Conservation (phyloP, 192 early-diverging fungal genomes). For the Linnemannia exigua region DNA sequence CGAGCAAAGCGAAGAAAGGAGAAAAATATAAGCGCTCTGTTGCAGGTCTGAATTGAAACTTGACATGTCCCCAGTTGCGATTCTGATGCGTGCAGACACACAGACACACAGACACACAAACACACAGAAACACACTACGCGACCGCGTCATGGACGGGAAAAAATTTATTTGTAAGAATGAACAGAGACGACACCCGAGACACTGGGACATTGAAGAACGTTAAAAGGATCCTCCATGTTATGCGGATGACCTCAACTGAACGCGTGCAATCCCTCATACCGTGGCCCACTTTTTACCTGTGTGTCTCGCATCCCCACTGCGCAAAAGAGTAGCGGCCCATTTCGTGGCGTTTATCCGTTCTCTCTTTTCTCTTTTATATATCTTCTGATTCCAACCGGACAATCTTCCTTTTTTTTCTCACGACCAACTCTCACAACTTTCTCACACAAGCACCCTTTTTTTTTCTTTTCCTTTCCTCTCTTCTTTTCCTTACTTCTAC, state of each 20-base stretch:
- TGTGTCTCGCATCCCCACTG: background rate
- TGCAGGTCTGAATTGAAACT: conserved; percentile 6
- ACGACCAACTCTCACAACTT: too few species aligned
- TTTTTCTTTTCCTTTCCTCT: background rate
- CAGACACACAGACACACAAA: too few species aligned
- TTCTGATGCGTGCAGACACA: background rate
- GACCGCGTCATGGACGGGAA: background rate
- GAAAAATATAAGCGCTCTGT: background rate
- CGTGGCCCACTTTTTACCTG: background rate
- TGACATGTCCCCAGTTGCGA: background rate
- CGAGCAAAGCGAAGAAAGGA: background rate
- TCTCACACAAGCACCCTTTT: background rate
- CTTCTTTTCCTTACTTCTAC: background rate
- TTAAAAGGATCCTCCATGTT: too few species aligned
- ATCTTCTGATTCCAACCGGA: background rate
- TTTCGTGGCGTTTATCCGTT: background rate
- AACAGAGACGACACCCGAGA: background rate
- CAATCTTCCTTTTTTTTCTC: too few species aligned
- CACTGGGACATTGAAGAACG: background rate
- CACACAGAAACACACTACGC: background rate
- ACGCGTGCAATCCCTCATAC: background rate
- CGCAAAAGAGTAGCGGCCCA: background rate
- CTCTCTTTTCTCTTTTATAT: too few species aligned
- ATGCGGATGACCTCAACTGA: background rate
- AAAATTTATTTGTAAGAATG: background rate